Evolutionary conservation across 495 filamentous ascomycete species (phyloP), one percentile per base, ranked within the genome.

Genomic region (Echria macrotheca): DNA sequence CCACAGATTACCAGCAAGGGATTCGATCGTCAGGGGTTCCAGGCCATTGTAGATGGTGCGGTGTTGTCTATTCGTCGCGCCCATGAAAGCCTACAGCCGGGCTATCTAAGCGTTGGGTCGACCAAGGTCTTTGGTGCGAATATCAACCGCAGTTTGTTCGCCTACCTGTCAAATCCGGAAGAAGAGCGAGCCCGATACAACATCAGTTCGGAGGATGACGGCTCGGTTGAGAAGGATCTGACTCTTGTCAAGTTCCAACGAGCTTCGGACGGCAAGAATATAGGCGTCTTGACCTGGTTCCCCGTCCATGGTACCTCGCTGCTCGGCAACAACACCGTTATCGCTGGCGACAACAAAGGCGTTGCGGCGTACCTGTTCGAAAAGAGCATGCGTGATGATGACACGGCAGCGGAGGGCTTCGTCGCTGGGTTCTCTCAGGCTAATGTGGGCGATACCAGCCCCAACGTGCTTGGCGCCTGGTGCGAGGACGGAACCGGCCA

Each of bases 321-420:
- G 71, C 84, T 88, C 17, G 85, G 85, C 45, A 96, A 98, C 65
- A 96, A 95, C 66, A 96, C 89, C 1, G 77, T 96, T 19, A 82
- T 94, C 22, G 82, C 85, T n/a, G 93, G 87, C 12, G 93, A 98
- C 64, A 98, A 98, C 73, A 98, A 98, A 68, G 91, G 91, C 3
- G 83, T 95, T 2, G 87, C 89, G 9, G 86, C 89, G 2, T 81
- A 84, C 55, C 73, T 91, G 18, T 85, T 96, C 48, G 93, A 98
- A 65, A 73, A 87, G 55, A 82, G 79, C 25, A 78, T 87, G 39
- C 60, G 68, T 24, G 71, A 51, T 11, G 64, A 72, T 36, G 44
- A 53, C 15, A 66, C 56, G 6, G 75, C 72, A 2, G 74, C 75
- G 0, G 60, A 72, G 2, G 76, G 76, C 18, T 95, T 90, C 53